Conservation (phyloP, 176 grass and related monocot species). For the Metroxylon sagu region DNA sequence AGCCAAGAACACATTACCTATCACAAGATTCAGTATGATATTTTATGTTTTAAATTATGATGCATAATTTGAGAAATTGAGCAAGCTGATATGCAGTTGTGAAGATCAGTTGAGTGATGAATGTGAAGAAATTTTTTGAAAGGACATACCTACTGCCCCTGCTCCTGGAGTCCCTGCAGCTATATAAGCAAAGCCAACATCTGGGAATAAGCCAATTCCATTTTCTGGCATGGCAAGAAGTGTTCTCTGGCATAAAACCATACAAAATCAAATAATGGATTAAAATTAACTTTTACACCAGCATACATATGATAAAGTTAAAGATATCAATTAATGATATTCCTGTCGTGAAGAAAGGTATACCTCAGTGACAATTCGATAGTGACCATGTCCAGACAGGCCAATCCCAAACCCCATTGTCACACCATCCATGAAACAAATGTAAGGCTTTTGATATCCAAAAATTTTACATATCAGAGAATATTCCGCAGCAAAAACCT, state of each 20-base stretch:
- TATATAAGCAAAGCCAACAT: conserved; percentile 93
- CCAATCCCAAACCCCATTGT: conserved; percentile 99
- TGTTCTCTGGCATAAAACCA: conserved; percentile 51
- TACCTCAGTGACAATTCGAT: conserved; percentile 83
- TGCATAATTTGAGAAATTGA: too few relatives aligned
- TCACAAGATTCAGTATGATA: too few relatives aligned
- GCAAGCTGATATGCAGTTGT: too few relatives aligned
- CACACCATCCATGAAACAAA: conserved; percentile 97
- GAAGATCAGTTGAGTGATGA: too few relatives aligned
- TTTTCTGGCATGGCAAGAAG: conserved; percentile 98
- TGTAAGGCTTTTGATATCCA: conserved; percentile 83
- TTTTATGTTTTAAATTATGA: too few relatives aligned
- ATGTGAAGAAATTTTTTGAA: too few relatives aligned
- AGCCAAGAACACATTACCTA: too few relatives aligned
- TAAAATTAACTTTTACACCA: too few relatives aligned
- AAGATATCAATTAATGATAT: too few relatives aligned
- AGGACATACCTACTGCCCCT: conserved; percentile 66
- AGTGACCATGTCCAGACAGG: conserved; percentile 85
- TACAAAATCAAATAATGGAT: background rate
- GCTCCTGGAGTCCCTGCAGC: conserved; percentile 60
- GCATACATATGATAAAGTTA: too few relatives aligned
- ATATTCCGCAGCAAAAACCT: conserved; percentile 95
- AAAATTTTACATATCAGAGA: conserved; percentile 96
- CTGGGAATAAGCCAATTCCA: conserved; percentile 90
- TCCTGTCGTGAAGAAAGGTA: background rate